Base-by-base conservation (phyloP, 2,329 filamentous ascomycete species). In the Neopestalotiopsis clavispora region DNA sequence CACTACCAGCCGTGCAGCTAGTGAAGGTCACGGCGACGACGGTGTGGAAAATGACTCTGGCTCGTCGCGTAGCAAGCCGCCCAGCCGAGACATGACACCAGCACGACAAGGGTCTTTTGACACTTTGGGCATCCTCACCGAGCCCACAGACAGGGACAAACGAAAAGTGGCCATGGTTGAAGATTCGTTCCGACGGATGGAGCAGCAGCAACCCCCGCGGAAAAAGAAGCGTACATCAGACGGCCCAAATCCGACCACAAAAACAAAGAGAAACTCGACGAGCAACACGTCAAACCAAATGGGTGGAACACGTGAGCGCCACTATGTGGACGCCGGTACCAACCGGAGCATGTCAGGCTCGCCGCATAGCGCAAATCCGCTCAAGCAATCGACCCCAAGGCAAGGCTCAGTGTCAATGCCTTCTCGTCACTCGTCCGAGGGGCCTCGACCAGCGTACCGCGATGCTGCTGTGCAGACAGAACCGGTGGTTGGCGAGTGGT, bases 151-250 rank as follows among this genome's bases (percentile, higher is more conserved):
- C 71, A 85, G 90, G 38, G 90, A 92, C 70, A 91, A 92, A 78
- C 83, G 90, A 45, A 92, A 92, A 73, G 85, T 91, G 12, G 87
- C 88, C 23, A 89, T 89, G 85, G 84, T 90, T 0, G 90, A 92
- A 72, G 88, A 90, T 69, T 84, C 87, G 1, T 88, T 92, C 76
- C 84, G 88, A 67, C 88, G 85, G 28, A 89, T 90, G 85, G 89
- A 89, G 73, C 87, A 86, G 75, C 86, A 88, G 68, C 81, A 85
- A 69, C 86, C 87, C 1, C 82, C 83, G 0, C 84, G 85, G 38
- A 91, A 91, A 78, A 90, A 91, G 81, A 91, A 91, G 76, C 85
- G 89, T 7, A 78, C 81, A 2, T 90, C 89, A 0, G 89, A 91
- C 71, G 87, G 87, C 4, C 82, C 80, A 1, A 72, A 70, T 10